These are phyloP conservation scores for Leucocoprinus sp. DNA, from an alignment of 768 basidiomycete genomes.

Conservation along the genomic window DNA sequence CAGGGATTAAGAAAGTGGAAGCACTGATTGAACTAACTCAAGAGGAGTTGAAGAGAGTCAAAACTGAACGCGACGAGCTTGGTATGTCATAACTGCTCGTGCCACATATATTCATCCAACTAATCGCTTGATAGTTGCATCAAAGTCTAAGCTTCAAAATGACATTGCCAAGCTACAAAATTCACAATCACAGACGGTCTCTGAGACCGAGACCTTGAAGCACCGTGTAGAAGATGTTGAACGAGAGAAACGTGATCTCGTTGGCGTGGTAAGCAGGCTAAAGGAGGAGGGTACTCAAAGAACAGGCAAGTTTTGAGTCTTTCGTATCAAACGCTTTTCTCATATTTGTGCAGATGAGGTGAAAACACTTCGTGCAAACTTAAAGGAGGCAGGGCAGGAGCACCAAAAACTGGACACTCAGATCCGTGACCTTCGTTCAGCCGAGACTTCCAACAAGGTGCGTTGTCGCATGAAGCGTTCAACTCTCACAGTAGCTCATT, in stretches of 20 bases:
- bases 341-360: slow-evolving; percentile 51
- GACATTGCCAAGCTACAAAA: slow-evolving; percentile 4
- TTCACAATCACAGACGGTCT: slow-evolving; percentile 50
- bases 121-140: neutral
- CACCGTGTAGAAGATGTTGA: slow-evolving; percentile 67
- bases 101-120: neutral
- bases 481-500: neutral
- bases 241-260: slow-evolving; percentile 84
- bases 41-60: slow-evolving; percentile 46
- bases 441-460: slow-evolving; percentile 73
- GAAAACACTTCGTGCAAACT: slow-evolving; percentile 52
- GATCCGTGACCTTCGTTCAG: slow-evolving; percentile 63
- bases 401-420: slow-evolving; percentile 59
- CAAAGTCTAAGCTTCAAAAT: slow-evolving; percentile 4
- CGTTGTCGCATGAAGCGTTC: slow-evolving; percentile 8
- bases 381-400: slow-evolving; percentile 72
- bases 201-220: slow-evolving; percentile 53
- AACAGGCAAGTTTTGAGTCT: slow-evolving; percentile 48
- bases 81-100: slow-evolving; percentile 31
- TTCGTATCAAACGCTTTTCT: slow-evolving; percentile 5
- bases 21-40: slow-evolving; percentile 40
- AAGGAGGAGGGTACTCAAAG: slow-evolving; percentile 69
- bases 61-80: slow-evolving; percentile 58
- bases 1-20: slow-evolving; percentile 48
- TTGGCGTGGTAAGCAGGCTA: slow-evolving; percentile 74